Conservation (phyloP, 1,139 yeast species). For the Zygosaccharomyces sapae region DNA sequence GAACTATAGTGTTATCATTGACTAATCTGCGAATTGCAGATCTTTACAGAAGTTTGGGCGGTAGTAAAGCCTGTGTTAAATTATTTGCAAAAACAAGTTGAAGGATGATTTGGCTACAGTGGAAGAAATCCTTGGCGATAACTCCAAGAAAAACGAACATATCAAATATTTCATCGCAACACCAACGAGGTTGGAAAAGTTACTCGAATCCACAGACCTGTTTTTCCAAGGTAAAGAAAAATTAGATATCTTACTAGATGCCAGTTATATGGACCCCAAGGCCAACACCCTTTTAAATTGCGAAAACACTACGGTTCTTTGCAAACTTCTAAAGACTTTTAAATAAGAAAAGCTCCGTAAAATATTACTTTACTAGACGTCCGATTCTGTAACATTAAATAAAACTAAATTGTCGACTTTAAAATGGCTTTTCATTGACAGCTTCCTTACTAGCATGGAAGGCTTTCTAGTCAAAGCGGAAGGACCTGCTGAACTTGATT, state of each 20-base stretch:
- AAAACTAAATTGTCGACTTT: constrained; percentile 3
- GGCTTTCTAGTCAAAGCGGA: constrained; percentile 35
- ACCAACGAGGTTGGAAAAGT: constrained; percentile 53
- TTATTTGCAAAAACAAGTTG: constrained; percentile 58
- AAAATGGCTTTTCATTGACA: constrained; percentile 22
- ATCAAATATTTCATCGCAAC: constrained; percentile 49
- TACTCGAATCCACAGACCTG: constrained; percentile 43
- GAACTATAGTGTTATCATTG: constrained; percentile 29
- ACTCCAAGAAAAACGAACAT: constrained; percentile 13
- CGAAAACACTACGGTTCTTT: constrained; percentile 28
- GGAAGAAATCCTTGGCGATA: constrained; percentile 20
- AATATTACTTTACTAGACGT: constrained; percentile 26
- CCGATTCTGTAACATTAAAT: constrained; percentile 1
- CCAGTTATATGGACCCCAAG: constrained; percentile 57
- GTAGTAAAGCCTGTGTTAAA: constrained; percentile 49
- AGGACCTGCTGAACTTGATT: constrained; percentile 32
- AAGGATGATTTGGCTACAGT: constrained; percentile 49
- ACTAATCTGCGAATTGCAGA: constrained; percentile 38
- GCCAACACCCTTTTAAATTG: constrained; percentile 31
- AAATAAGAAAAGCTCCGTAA: constrained; percentile 35
- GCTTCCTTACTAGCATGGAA: constrained; percentile 30
- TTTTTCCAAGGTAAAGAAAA: constrained; percentile 48
- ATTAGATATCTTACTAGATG: constrained; percentile 55
- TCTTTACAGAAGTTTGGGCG: constrained; percentile 43
- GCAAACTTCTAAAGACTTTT: constrained; percentile 27